Percentiles rank a stretch among this genome's conserved stretches.
Conservation (phyloP, 441 rosid species). For the Adansonia rubrostipa region DNA sequence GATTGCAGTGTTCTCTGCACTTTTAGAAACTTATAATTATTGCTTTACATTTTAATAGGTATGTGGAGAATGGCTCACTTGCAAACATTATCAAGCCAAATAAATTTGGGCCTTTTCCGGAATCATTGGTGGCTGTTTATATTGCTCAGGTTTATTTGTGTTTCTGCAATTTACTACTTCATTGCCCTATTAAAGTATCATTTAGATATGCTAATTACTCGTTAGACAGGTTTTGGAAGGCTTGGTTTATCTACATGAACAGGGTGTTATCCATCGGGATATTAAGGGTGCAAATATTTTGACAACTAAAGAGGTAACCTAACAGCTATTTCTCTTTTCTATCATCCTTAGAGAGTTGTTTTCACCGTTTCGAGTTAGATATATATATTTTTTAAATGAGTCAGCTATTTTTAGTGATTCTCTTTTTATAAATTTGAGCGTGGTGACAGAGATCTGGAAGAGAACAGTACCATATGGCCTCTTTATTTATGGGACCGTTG, state of each 20-base stretch:
- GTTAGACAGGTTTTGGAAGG: conserved; percentile 91
- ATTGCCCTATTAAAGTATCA: conserved; percentile 22
- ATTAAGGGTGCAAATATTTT: conserved; percentile 99
- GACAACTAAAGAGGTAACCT: conserved; percentile 89
- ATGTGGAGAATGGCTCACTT: conserved; percentile 99
- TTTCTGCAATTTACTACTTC: conserved; percentile 30
- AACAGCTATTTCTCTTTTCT: background rate
- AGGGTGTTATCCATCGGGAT: conserved; percentile 99
- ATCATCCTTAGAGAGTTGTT: background rate
- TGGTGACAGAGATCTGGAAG: conserved; percentile 17
- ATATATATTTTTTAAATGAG: too few species aligned
- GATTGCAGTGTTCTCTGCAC: conserved; percentile 22
- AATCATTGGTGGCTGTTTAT: conserved; percentile 93
- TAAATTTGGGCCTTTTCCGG: conserved; percentile 99
- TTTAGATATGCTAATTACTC: conserved; percentile 32
- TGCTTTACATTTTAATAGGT: conserved; percentile 54
- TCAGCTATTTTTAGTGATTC: background rate
- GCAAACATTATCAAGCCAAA: conserved; percentile 99
- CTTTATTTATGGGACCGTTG: background rate
- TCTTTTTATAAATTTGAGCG: conserved; percentile 16
- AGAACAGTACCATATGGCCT: background rate
- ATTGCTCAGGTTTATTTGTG: conserved; percentile 86
- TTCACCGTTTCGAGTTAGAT: background rate
- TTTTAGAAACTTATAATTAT: conserved; percentile 25
- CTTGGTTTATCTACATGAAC: conserved; percentile 96